Conservation (phyloP, 208 protist species). For the Acanthamoeba triangularis region DNA sequence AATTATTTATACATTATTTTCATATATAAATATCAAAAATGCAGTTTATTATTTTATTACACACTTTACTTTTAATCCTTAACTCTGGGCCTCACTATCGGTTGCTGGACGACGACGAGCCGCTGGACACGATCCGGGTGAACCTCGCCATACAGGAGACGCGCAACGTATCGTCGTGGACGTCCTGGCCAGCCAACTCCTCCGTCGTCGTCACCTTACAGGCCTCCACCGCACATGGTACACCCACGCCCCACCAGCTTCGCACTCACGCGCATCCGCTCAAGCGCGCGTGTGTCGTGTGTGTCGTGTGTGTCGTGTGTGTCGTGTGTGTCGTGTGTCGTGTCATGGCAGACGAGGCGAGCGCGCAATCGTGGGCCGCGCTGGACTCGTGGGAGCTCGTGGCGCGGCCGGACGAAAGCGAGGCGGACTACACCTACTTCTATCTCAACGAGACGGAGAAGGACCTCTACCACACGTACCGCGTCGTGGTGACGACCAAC, state of each 20-base stretch:
- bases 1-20: background rate
- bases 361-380: background rate
- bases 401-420: background rate
- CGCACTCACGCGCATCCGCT: background rate
- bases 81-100: conserved; percentile 6
- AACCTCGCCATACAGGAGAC: conserved; percentile 24
- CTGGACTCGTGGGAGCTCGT: conserved; percentile 26
- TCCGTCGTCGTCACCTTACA: background rate
- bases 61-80: background rate
- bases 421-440: background rate
- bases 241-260: too few species aligned
- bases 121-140: conserved; percentile 20
- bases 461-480: background rate
- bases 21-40: background rate
- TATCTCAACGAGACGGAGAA: background rate
- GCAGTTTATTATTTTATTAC: background rate
- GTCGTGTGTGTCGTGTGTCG: background rate
- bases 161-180: background rate
- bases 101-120: background rate
- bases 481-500: conserved; percentile 9
- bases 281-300: background rate
- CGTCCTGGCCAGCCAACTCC: background rate
- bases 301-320: background rate
- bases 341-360: background rate
- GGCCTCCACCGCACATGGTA: background rate